These are phyloP conservation scores for Hymenoscyphus scutula DNA, from an alignment of 2,329 filamentous ascomycete species.

Conservation along the genomic window DNA sequence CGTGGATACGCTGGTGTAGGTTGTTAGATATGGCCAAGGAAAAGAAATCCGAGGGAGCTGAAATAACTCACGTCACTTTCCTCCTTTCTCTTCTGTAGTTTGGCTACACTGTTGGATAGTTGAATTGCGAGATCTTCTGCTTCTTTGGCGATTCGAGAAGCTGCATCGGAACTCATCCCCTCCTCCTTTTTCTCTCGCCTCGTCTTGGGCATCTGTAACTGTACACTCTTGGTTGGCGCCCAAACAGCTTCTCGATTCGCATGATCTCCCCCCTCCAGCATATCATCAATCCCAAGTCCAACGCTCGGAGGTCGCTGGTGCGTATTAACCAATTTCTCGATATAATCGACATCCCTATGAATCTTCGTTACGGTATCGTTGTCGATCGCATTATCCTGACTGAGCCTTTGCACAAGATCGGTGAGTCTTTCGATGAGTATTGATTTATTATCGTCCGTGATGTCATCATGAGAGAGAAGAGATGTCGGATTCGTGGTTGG, in stretches of 20 bases:
- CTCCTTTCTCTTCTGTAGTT: slow-evolving; percentile 54
- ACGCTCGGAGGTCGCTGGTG: slow-evolving; percentile 7
- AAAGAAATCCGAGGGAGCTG: slow-evolving; percentile 19
- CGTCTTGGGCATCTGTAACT: slow-evolving; percentile 14
- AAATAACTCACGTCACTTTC: slow-evolving; percentile 53
- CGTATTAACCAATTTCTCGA: slow-evolving; percentile 35
- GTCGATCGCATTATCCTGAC: slow-evolving; percentile 30
- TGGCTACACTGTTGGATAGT: slow-evolving; percentile 48
- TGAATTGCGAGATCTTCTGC: slow-evolving; percentile 50
- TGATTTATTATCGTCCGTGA: slow-evolving; percentile 35
- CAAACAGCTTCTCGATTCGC: background rate
- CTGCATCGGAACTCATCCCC: slow-evolving; percentile 31
- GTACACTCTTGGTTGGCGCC: slow-evolving; percentile 22
- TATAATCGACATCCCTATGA: slow-evolving; percentile 39
- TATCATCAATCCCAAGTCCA: background rate
- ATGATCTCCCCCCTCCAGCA: slow-evolving; percentile 11
- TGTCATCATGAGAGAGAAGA: slow-evolving; percentile 12
- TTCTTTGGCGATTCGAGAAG: slow-evolving; percentile 39
- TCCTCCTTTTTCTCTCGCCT: slow-evolving; percentile 16
- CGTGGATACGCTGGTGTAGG: slow-evolving; percentile 57
- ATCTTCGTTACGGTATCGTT: slow-evolving; percentile 35
- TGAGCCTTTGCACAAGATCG: slow-evolving; percentile 36
- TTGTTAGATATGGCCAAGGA: slow-evolving; percentile 2
- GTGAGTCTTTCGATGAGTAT: slow-evolving; percentile 37
- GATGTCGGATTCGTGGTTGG: slow-evolving; percentile 8